A percentile compares a stretch with the other conserved stretches of the same genome.
phyloP scores from a whole-genome alignment of 306 rosid genomes.

The Cucurbita maxima region DNA sequence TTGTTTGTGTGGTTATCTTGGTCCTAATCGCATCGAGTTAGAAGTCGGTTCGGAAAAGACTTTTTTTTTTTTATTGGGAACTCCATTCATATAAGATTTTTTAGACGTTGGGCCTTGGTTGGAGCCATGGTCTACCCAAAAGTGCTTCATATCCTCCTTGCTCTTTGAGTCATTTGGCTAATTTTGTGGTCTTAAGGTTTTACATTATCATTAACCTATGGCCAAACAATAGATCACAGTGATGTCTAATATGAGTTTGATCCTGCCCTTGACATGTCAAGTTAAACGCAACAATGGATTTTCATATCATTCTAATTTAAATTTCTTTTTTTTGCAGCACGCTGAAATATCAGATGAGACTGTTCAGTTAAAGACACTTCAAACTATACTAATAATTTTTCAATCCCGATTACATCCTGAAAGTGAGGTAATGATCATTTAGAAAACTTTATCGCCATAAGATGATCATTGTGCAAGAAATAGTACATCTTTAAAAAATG shows the following conservation, averaged over 20 bases:
- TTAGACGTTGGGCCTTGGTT: too few relatives aligned
- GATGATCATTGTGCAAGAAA: neutral
- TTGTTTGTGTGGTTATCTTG: too few relatives aligned
- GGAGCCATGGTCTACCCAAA: too few relatives aligned
- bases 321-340: slow-evolving; percentile 44
- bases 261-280: neutral
- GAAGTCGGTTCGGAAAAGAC: too few relatives aligned
- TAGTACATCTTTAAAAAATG: neutral
- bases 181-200: too few relatives aligned
- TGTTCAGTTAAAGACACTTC: slow-evolving; percentile 94
- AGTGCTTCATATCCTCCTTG: too few relatives aligned
- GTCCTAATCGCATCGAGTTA: too few relatives aligned
- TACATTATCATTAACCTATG: too few relatives aligned
- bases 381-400: slow-evolving; percentile 71
- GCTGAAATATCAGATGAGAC: slow-evolving; percentile 88
- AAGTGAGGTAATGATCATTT: slow-evolving; percentile 47
- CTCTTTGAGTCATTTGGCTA: too few relatives aligned
- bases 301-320: neutral
- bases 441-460: neutral
- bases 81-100: too few relatives aligned
- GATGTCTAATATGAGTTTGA: neutral
- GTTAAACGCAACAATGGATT: neutral
- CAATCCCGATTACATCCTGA: slow-evolving; percentile 94
- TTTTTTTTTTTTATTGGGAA: too few relatives aligned
- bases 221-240: too few relatives aligned